Evolutionary conservation across 805 yeast genomes (phyloP), one percentile per base, ranked within the genome.

Genomic region (Wickerhamiella australiensis): DNA sequence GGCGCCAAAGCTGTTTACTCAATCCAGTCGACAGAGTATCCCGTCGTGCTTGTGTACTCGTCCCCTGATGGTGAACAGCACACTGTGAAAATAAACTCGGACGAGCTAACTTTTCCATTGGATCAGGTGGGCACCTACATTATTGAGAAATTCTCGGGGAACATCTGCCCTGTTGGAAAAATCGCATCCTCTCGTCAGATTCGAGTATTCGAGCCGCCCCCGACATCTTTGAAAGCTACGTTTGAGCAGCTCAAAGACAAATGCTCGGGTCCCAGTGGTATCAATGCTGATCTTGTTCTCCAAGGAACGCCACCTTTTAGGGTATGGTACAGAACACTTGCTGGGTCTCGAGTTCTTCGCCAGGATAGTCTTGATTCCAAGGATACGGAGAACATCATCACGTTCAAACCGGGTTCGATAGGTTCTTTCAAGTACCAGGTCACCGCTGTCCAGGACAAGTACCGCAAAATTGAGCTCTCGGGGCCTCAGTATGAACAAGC

Each of bases 191-290:
- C 67, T 9, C 71, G 79, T 1, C 62, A 69, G 1, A 69, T 82
- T 9, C 60, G 68, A 15, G 72, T 85, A 1, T 77, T 86, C 0
- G 66, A 68, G 29, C 81, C 83, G 4, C 73, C 79, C 3, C 72
- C 73, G 31, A 81, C 83, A 8, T 59, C 67, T 20, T 53, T 78
- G 21, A 55, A 61, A 2, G 71, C 76, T 13, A 61, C 56, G 25
- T 70, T 69, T 52, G 69, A 69, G 12, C 78, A 90, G 2, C 77
- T 90, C 2, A 70, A 78, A 22, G 97, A 90, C 59, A 77, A 82
- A 45, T 92, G 99, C 68, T 83, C 92, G 26, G 98, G 98, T 0
- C 85, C 87, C 42, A 80, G 86, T 7, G 98, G 96, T 0, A 78
- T 87, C 52, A 71, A 73, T 27, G 86, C 85, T 53, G 84, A 80